These are phyloP conservation scores for Fusarium pseudograminearum DNA, from an alignment of 2,329 filamentous ascomycete genomes.

Conservation along the genomic window DNA sequence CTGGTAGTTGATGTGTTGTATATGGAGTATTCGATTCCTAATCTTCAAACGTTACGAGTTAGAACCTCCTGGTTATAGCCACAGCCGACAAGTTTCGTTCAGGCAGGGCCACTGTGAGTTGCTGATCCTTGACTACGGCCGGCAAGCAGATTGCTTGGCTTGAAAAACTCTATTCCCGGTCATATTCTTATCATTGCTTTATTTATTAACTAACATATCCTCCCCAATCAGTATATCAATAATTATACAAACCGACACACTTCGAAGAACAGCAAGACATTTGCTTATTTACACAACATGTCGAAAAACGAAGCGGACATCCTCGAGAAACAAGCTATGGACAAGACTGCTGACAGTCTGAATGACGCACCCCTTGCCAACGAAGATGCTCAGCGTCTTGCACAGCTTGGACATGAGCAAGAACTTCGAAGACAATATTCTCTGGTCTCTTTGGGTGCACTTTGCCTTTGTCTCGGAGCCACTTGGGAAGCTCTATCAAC, in stretches of 20 bases:
- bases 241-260: not conserved
- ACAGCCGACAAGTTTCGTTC: not conserved
- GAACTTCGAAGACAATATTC: slow-evolving; percentile 54
- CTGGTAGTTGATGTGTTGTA: not conserved
- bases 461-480: slow-evolving; percentile 63
- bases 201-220: not conserved
- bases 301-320: not conserved
- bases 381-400: slow-evolving; percentile 42
- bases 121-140: not conserved
- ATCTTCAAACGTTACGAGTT: not conserved
- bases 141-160: not conserved
- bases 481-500: slow-evolving; percentile 64
- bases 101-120: not conserved
- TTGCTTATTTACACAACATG: not conserved
- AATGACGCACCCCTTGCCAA: not conserved
- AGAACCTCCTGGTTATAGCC: not conserved
- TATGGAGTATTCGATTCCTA: not conserved
- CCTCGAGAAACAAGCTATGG: not conserved
- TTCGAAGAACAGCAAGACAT: not conserved
- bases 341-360: slow-evolving; percentile 17
- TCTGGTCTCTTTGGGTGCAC: slow-evolving; percentile 57
- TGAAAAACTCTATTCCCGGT: not conserved
- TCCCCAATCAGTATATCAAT: not conserved
- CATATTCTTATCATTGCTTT: not conserved
- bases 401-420: slow-evolving; percentile 48